A percentile compares a stretch with the other conserved stretches of the same genome.
Conservation (phyloP, 768 basidiomycete genomes). For the Holtermanniella nyarrowii region DNA sequence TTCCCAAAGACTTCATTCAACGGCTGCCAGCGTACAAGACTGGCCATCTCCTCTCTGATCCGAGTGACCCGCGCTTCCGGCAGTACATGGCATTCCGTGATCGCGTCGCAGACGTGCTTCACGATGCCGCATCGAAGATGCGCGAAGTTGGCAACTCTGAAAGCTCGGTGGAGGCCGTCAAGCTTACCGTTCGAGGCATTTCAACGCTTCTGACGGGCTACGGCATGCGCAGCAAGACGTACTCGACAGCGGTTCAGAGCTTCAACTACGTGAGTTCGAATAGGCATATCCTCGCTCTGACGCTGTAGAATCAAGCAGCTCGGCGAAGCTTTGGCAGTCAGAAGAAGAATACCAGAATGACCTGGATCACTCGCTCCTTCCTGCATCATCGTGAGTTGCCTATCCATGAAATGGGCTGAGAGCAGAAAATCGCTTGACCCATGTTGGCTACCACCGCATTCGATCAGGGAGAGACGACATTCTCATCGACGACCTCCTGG, state of each 20-base stretch:
- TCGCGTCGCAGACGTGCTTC: constrained; percentile 61
- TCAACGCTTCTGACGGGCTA: constrained; percentile 35
- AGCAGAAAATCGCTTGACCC: constrained; percentile 26
- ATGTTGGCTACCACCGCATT: constrained; percentile 36
- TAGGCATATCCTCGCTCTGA: neutral
- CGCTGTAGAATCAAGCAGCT: neutral
- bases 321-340: neutral
- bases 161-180: constrained; percentile 57
- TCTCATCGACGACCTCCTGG: constrained; percentile 42
- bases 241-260: neutral
- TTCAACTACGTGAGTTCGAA: neutral
- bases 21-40: constrained; percentile 53
- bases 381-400: neutral
- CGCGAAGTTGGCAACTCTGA: constrained; percentile 55
- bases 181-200: constrained; percentile 30
- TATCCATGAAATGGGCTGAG: neutral
- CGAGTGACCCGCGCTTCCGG: constrained; percentile 55
- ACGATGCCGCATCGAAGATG: constrained; percentile 57
- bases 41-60: constrained; percentile 60
- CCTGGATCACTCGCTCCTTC: neutral
- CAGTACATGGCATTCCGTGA: constrained; percentile 52
- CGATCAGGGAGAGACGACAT: constrained; percentile 43
- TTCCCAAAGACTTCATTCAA: constrained; percentile 60
- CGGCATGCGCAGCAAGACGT: constrained; percentile 33
- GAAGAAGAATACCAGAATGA: neutral